Percentiles rank a stretch among this genome's conserved stretches.
phyloP scores from a whole-genome alignment of 139 green algal species.

The Volvox reticuliferus region DNA sequence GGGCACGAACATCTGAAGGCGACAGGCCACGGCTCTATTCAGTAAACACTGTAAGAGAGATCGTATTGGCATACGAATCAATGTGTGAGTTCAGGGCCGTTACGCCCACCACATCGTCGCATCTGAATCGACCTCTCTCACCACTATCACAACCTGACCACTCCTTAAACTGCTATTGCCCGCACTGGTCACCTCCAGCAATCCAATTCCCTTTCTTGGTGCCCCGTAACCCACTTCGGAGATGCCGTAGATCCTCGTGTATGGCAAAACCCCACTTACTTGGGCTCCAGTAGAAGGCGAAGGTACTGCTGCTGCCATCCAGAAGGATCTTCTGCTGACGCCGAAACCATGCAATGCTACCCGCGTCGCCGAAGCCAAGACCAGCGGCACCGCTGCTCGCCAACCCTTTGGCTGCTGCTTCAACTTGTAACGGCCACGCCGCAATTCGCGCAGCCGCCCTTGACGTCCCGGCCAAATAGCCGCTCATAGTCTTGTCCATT shows the following conservation, averaged over 20 bases:
- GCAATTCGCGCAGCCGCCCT: neutral
- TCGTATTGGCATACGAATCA: neutral
- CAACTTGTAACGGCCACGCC: neutral
- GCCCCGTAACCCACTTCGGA: too few relatives aligned
- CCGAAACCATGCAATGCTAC: neutral
- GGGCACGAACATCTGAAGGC: slow-evolving; percentile 15
- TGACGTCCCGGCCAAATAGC: neutral
- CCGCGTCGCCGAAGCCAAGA: neutral
- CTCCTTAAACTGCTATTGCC: neutral
- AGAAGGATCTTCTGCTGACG: slow-evolving; percentile 44
- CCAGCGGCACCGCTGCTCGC: too few relatives aligned
- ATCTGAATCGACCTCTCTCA: neutral
- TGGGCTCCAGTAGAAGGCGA: slow-evolving; percentile 57
- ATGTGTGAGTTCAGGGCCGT: too few relatives aligned
- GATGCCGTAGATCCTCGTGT: too few relatives aligned
- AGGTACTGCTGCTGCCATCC: slow-evolving; percentile 52
- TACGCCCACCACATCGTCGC: too few relatives aligned
- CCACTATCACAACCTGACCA: neutral
- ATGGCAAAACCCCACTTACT: neutral
- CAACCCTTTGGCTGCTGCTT: neutral
- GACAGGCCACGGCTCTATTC: too few relatives aligned
- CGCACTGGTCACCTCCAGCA: too few relatives aligned
- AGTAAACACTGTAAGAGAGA: neutral
- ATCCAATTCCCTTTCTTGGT: too few relatives aligned
- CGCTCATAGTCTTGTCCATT: slow-evolving; percentile 27